Base-by-base conservation (phyloP, 352 stramenopile species). In the Phytophthora idaei region DNA sequence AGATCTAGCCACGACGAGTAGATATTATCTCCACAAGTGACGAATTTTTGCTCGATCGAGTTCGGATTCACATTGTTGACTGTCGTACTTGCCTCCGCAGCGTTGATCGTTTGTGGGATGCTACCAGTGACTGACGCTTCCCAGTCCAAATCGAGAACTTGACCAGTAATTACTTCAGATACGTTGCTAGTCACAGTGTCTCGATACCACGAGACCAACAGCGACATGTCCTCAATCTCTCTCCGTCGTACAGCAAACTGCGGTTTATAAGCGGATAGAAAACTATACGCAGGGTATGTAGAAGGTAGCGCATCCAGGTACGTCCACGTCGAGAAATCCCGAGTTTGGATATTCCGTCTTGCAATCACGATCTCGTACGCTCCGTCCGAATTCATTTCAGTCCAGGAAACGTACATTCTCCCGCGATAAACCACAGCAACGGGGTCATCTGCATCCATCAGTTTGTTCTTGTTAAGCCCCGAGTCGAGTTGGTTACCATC, bases 371-470 rank as follows among this genome's bases (percentile, higher is more conserved):
- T 70, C 25, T 82, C 68, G 42, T 90, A 90, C 5, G 64, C 68
- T 2, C 76, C 68, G 0, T 59, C 21, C 1, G 45, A 47, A 6
- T 71, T 79, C 47, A 76, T 74, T 45, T 93, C 85, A 1, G 58
- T 57, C 85, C 85, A 94, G 0, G 80, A 68, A 0, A 92, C 49
- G 17, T 87, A 94, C 73, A 94, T 78, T 3, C 67, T 64, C 5
- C 75, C 71, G 15, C 78, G 76, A 63, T 88, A 91, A 10, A 89
- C 74, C 2, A 74, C 58, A 1, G 72, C 69, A 11, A 52, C 56
- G 0, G 83, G 81, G 0, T 87, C 65, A 7, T 69, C 72, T 14
- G 85, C 80, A 46, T 90, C 67, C 50, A 79, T 81, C 0, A 55
- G 28, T 4, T 71, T 67, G 41, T 92, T 63, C 21, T 55, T 61